Conservation (phyloP, 2,329 filamentous ascomycete species). For the Fusarium oligoseptatum region DNA sequence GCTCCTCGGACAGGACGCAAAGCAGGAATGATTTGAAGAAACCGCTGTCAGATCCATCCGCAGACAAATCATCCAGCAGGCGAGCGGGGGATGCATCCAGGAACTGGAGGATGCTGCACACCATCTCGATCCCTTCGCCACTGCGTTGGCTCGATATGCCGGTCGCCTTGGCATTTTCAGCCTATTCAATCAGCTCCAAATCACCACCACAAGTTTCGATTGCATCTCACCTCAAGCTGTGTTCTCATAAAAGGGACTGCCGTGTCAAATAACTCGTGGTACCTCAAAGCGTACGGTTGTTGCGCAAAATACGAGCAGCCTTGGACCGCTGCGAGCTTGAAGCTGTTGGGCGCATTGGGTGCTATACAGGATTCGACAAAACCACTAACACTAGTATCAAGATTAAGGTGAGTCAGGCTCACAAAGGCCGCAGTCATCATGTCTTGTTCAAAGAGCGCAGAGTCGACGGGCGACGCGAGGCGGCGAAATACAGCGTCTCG, state of each 20-base stretch:
- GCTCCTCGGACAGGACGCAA: constrained; percentile 66
- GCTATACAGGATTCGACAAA: constrained; percentile 70
- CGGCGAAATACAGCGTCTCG: constrained; percentile 74
- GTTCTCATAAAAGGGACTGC: constrained; percentile 68
- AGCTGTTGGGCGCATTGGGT: constrained; percentile 67
- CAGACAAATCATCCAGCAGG: constrained; percentile 50
- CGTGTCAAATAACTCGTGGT: constrained; percentile 67
- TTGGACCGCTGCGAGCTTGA: constrained; percentile 73
- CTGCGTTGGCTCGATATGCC: constrained; percentile 14
- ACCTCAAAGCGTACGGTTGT: constrained; percentile 62
- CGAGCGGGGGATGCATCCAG: constrained; percentile 63
- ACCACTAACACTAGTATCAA: constrained; percentile 69
- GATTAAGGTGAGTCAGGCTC: constrained; percentile 72
- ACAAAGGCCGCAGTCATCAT: constrained; percentile 77
- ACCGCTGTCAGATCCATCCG: constrained; percentile 39
- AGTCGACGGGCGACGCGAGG: constrained; percentile 60
- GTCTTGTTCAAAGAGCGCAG: constrained; percentile 70
- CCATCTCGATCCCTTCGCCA: constrained; percentile 42
- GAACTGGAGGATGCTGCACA: constrained; percentile 66
- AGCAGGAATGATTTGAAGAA: constrained; percentile 66
- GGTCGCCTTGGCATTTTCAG: constrained; percentile 34
- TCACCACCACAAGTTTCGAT: neutral
- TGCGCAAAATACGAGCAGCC: constrained; percentile 73
- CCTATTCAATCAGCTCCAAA: constrained; percentile 18
- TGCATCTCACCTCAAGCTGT: constrained; percentile 65